Conservation (phyloP, 495 filamentous ascomycete genomes). For the Hypoxylon trugodes region DNA sequence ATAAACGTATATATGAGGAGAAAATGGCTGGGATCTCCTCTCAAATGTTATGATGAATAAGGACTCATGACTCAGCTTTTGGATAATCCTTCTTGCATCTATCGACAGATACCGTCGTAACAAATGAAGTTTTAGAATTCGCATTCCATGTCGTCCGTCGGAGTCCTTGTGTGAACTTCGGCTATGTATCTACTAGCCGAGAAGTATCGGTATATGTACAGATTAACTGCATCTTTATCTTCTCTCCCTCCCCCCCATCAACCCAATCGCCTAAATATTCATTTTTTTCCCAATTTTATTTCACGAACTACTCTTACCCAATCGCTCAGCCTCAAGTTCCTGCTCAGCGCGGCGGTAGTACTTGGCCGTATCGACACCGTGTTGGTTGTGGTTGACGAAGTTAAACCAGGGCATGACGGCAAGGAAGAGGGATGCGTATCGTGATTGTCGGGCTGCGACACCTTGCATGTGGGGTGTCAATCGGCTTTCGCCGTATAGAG, state of each 20-base stretch:
- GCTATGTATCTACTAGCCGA: conserved; percentile 17
- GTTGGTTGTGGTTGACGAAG: conserved; percentile 95
- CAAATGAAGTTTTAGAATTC: conserved; percentile 1
- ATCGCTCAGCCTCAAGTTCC: conserved; percentile 82
- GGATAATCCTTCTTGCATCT: too few relatives aligned
- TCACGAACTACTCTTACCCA: conserved; percentile 41
- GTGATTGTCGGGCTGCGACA: conserved; percentile 88
- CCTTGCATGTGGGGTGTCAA: conserved; percentile 91
- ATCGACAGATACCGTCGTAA: not conserved
- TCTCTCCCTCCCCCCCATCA: conserved; percentile 41
- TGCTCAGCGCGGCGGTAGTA: conserved; percentile 97
- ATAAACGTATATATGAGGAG: not conserved
- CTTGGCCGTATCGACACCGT: conserved; percentile 97
- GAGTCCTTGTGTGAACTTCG: not conserved
- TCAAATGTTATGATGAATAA: conserved; percentile 3
- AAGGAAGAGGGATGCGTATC: conserved; percentile 84
- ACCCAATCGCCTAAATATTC: too few relatives aligned
- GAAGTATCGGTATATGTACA: conserved; percentile 30
- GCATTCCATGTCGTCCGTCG: conserved; percentile 12
- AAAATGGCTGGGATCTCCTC: not conserved
- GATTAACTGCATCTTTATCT: conserved; percentile 32
- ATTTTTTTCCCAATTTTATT: not conserved
- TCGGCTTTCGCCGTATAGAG: conserved; percentile 84
- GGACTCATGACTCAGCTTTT: too few relatives aligned
- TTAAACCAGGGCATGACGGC: conserved; percentile 95